Base-by-base conservation (phyloP, 306 rosid genomes). In the Potentilla sterilis region DNA sequence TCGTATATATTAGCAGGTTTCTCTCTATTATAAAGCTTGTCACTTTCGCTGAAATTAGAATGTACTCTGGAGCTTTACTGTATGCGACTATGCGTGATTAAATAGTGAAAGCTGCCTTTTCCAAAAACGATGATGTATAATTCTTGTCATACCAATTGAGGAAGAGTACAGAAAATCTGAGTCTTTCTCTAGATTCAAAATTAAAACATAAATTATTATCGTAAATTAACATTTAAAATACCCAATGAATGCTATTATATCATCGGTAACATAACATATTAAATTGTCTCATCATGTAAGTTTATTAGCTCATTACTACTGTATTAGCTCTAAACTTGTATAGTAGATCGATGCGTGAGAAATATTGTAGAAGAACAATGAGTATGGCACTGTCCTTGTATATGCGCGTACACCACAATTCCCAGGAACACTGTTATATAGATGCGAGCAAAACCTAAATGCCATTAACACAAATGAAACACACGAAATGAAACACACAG, bases 401-500 rank as follows among this genome's bases (percentile, higher is more conserved):
- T 51, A 49, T 18, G 63, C 47, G 38, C 28, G 24, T 15, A 11
- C 49, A n/a, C 66, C n/a, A 61, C 77, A 34, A 74, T 44, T 74
- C 43, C 35, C 70, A 58, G 70, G 70, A 12, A 74, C 57, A 73
- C 11, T 59, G 69, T 73, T 38, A 28, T 61, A 24, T 59, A 32
- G 38, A 58, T 22, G 41, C 15, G 54, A 41, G 24, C 11, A 57
- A 57, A 75, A 42, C 16, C 73, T 59, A 57, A 80, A 74, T 77
- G 55, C 57, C 72, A 63, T 71, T 70, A 46, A 80, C 77, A 68
- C 79, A 81, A 69, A 49, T 48, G 59, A 66, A 62, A 40, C 55
- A 73, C 88, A 77, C 83, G 41, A 81, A 69, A 49, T 48, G 59
- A 66, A 62, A 40, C 55, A 73, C 88, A 77, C 83, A 79, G 40